Evolutionary conservation across 805 yeast genomes (phyloP), one percentile per base, ranked within the genome.

Genomic region (Zygosaccharomyces rouxii): DNA sequence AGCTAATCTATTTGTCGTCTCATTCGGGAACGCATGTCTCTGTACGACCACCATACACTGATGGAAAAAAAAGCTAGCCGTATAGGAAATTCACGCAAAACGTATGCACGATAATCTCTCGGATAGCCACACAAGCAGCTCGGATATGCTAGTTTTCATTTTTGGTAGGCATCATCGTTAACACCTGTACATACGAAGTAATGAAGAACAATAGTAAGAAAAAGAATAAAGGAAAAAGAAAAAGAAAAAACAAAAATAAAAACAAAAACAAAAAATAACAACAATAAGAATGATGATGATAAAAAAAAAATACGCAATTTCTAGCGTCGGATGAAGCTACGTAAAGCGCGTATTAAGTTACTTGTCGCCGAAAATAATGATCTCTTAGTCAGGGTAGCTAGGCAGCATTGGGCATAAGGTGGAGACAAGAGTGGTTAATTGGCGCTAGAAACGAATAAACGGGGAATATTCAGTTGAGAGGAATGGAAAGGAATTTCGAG

Each of bases 131-230:
- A 25, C 10, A 25, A 25, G 28, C 28, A 11, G 11, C 10, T 25
- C 28, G 28, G 28, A 11, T 25, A 25, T 33, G 21, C 10, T 5
- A 14, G 37, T 33, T 14, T 21, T 33, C 11, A 9, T 33, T 18
- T 18, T 33, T 11, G 19, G 37, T 16, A 16, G 14, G 21, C 19
- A 16, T 7, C 19, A 14, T 41, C 35, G 23, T 19, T 11, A 25
- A 41, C 31, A 41, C 44, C 31, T 19, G 33, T 41, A 18, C 44
- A 41, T 25, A 25, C 44, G 22, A 26, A 11, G 9, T 16, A n/a
- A 11, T 25, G 31, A 21, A 35, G 26, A 22, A 25, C n/a, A 18
- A 38, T 14, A 25, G 11, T 23, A 28, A 39, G n/a, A 19, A 25
- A 38, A 28, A n/a, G 30, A 39, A 28, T 16, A 14, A 25, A 14